phyloP scores from a whole-genome alignment of 176 grass and related monocot species.

The Oryza glaberrima region DNA sequence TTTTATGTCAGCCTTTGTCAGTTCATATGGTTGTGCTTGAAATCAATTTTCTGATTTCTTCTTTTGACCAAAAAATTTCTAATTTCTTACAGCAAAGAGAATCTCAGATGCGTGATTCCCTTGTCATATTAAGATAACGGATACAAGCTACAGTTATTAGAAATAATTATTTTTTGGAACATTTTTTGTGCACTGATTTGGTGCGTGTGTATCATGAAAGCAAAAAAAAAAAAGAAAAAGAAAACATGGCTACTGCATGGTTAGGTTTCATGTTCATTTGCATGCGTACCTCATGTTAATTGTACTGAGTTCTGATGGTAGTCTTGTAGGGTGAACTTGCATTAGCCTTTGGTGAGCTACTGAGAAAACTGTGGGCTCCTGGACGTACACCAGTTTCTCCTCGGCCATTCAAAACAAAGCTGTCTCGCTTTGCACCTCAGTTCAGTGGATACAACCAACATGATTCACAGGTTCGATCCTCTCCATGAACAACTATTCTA shows the following conservation, averaged over 20 bases:
- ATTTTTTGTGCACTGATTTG: neutral
- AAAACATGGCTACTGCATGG: neutral
- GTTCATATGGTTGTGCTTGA: neutral
- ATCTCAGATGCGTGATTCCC: constrained; percentile 7
- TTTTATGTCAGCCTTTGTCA: neutral
- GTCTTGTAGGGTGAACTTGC: constrained; percentile 99
- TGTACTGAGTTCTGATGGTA: constrained; percentile 85
- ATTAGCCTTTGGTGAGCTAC: constrained; percentile 93
- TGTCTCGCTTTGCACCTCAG: constrained; percentile 95
- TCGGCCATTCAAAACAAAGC: constrained; percentile 92
- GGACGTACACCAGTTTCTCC: constrained; percentile 84
- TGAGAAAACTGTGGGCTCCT: constrained; percentile 97
- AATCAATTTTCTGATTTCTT: neutral
- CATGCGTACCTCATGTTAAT: constrained; percentile 42
- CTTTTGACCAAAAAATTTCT: neutral
- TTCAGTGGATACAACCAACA: constrained; percentile 99
- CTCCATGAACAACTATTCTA: constrained; percentile 10
- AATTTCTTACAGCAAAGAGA: neutral
- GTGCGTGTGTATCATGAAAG: neutral
- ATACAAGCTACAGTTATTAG: constrained; percentile 3
- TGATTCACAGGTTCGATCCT: constrained; percentile 84
- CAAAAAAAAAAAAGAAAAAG: neutral
- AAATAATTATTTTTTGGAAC: constrained; percentile 20
- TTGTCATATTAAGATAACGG: neutral
- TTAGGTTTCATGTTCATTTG: constrained; percentile 32